phyloP scores from a whole-genome alignment of 345 rosid genomes.

The Dipteronia dyeriana region DNA sequence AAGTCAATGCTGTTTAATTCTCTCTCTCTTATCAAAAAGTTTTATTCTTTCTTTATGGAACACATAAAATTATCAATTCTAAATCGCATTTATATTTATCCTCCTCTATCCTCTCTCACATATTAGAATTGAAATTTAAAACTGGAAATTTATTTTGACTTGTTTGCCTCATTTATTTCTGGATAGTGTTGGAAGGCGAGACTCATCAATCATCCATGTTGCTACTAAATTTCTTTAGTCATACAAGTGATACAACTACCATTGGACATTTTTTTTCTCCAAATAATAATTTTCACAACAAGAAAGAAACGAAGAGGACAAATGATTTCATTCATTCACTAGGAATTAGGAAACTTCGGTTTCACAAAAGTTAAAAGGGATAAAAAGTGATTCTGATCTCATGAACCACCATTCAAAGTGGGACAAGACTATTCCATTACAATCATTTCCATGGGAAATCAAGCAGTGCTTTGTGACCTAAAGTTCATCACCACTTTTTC shows the following conservation, averaged over 20 bases:
- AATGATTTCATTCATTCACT: slow-evolving; percentile 4
- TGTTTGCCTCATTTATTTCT: neutral
- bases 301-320: neutral
- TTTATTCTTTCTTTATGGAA: neutral
- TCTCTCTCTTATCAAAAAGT: too few relatives aligned
- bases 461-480: neutral
- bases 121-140: neutral
- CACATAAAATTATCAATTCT: too few relatives aligned
- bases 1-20: neutral
- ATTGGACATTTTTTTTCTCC: neutral
- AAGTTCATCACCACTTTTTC: neutral
- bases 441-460: neutral
- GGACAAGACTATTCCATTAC: neutral
- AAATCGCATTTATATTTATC: too few relatives aligned
- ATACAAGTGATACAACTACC: neutral
- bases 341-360: slow-evolving; percentile 16
- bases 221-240: neutral
- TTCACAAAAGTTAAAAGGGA: slow-evolving; percentile 5
- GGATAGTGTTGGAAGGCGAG: neutral
- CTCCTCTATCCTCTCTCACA: too few relatives aligned
- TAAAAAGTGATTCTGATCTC: slow-evolving; percentile 7
- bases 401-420: slow-evolving; percentile 1
- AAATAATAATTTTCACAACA: neutral
- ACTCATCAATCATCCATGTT: neutral
- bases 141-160: neutral